Percentiles rank a stretch among this genome's conserved stretches.
These are phyloP conservation scores for Aaosphaeria pasadenensis DNA, from an alignment of 2,329 filamentous ascomycete genomes.

Conservation along the genomic window DNA sequence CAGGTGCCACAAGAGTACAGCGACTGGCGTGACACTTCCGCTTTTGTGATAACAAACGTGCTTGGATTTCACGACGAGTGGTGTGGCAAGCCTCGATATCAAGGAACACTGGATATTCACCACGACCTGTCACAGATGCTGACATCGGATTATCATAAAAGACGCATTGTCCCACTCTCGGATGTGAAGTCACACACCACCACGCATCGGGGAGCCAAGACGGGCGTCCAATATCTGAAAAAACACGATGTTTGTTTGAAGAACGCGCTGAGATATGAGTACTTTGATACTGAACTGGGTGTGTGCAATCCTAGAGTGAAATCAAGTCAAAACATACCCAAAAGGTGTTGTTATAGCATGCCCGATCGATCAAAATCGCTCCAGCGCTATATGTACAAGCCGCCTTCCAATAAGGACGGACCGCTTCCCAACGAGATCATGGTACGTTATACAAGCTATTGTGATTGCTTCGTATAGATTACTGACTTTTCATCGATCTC, in stretches of 20 bases:
- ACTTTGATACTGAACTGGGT: constrained; percentile 19
- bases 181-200: constrained; percentile 32
- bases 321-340: constrained; percentile 12
- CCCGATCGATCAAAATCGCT: constrained; percentile 30
- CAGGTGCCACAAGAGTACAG: constrained; percentile 39
- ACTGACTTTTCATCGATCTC: no score
- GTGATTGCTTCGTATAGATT: no score
- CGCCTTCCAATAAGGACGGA: constrained; percentile 20
- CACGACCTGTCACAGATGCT: background rate
- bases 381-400: constrained; percentile 40
- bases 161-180: constrained; percentile 35
- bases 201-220: constrained; percentile 33
- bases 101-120: constrained; percentile 9
- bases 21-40: constrained; percentile 50
- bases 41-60: constrained; percentile 42
- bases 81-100: background rate
- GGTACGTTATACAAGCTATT: no score
- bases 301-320: constrained; percentile 13
- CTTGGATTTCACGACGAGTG: constrained; percentile 23
- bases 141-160: background rate
- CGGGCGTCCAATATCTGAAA: constrained; percentile 17
- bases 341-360: constrained; percentile 43
- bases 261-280: constrained; percentile 44
- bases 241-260: constrained; percentile 43
- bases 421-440: constrained; percentile 51